A percentile compares a stretch with the other conserved stretches of the same genome.
Evolutionary conservation across 2,329 filamentous ascomycete species (phyloP).

Genomic region (Hymenotorrendiella dingleyae): DNA sequence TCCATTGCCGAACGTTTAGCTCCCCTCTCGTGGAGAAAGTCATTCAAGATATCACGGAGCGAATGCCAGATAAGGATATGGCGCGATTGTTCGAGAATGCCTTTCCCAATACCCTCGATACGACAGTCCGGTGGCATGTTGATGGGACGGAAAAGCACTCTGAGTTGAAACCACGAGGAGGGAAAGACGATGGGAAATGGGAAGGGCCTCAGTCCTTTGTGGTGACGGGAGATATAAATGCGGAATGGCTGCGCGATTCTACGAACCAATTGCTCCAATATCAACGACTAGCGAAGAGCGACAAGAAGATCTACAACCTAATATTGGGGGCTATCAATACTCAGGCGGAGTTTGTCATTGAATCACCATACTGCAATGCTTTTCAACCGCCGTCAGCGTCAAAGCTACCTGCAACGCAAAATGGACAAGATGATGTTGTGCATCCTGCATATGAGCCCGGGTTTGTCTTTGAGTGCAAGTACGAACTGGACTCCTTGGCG

Average conservation of each 20-base stretch:
- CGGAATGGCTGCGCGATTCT: conserved; percentile 87
- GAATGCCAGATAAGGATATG: conserved; percentile 78
- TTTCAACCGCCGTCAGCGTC: conserved; percentile 92
- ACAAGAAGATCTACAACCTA: conserved; percentile 69
- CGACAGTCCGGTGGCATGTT: conserved; percentile 65
- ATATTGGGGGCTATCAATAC: conserved; percentile 94
- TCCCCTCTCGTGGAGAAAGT: conserved; percentile 84
- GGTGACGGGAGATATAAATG: conserved; percentile 88
- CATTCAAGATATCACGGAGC: conserved; percentile 73
- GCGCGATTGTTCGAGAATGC: conserved; percentile 92
- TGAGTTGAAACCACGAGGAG: conserved; percentile 35
- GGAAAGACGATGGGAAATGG: conserved; percentile 59
- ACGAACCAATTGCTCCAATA: conserved; percentile 93
- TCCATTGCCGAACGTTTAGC: conserved; percentile 80
- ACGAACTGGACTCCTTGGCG: conserved; percentile 92
- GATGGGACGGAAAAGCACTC: conserved; percentile 40
- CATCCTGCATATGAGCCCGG: conserved; percentile 80
- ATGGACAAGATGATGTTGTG: conserved; percentile 77
- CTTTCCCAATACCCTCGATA: conserved; percentile 75
- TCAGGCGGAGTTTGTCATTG: conserved; percentile 89
- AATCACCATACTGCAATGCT: conserved; percentile 94
- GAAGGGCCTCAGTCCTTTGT: conserved; percentile 85
- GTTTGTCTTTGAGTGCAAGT: conserved; percentile 96
- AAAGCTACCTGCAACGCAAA: conserved; percentile 62
- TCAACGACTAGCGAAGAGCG: conserved; percentile 75